Percentiles rank a stretch among this genome's conserved stretches.
phyloP scores from a whole-genome alignment of 2,329 filamentous ascomycete genomes.

The Cryoendolithus antarcticus region DNA sequence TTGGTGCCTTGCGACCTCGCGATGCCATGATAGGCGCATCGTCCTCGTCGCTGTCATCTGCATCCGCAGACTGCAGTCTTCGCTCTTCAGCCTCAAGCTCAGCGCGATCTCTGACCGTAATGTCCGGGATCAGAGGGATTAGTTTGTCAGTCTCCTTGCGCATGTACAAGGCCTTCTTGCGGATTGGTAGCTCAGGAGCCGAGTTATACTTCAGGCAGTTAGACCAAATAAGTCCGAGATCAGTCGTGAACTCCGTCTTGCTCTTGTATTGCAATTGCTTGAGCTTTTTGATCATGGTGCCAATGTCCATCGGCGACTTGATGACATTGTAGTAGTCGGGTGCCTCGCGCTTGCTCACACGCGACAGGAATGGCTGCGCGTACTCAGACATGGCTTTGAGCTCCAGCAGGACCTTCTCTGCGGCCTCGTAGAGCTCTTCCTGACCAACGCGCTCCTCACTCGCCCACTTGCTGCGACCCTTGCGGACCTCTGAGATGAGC shows the following conservation, averaged over 20 bases:
- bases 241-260: constrained; percentile 87
- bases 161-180: constrained; percentile 93
- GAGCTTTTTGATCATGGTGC: constrained; percentile 97
- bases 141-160: constrained; percentile 95
- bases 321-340: constrained; percentile 92
- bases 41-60: constrained; percentile 81
- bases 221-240: constrained; percentile 90
- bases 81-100: constrained; percentile 69
- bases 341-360: constrained; percentile 93
- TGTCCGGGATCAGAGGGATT: constrained; percentile 86
- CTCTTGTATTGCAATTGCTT: constrained; percentile 45
- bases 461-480: constrained; percentile 97
- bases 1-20: constrained; percentile 74
- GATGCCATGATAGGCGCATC: constrained; percentile 83
- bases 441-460: constrained; percentile 96
- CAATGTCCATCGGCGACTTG: constrained; percentile 95
- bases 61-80: constrained; percentile 69
- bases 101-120: constrained; percentile 77
- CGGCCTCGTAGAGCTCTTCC: constrained; percentile 91
- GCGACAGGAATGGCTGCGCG: constrained; percentile 85
- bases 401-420: constrained; percentile 93
- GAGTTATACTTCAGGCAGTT: constrained; percentile 96
- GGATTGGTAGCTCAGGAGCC: constrained; percentile 71
- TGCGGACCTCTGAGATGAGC: constrained; percentile 92
- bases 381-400: constrained; percentile 96